phyloP scores from a whole-genome alignment of 2,329 filamentous ascomycete species.

The Trichoderma sp. region DNA sequence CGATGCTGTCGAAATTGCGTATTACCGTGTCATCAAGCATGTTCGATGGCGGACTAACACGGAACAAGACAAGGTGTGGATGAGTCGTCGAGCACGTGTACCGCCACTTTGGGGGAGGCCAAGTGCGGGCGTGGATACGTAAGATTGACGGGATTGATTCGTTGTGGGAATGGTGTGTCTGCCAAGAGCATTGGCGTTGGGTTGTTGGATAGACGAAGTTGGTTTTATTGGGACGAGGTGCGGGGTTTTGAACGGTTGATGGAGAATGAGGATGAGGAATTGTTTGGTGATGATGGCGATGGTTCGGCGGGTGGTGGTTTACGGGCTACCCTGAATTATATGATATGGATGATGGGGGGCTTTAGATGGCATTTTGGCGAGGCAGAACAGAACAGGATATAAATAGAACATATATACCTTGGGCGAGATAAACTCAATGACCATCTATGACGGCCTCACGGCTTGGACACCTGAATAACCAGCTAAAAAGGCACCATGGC shows the following conservation, averaged over 20 bases:
- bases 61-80: neutral
- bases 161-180: neutral
- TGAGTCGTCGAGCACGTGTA: conserved; percentile 5
- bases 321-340: neutral
- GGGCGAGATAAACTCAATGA: neutral
- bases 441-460: neutral
- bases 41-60: neutral
- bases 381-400: neutral
- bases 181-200: conserved; percentile 11
- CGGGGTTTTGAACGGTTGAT: neutral
- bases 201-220: neutral
- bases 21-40: neutral
- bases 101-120: conserved; percentile 1
- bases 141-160: conserved; percentile 5
- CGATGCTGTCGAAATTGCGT: neutral
- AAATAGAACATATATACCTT: neutral
- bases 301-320: neutral
- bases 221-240: neutral
- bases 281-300: neutral
- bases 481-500: neutral
- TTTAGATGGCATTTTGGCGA: neutral
- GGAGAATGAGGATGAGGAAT: neutral
- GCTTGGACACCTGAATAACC: neutral
- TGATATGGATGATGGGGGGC: neutral
- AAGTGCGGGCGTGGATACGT: conserved; percentile 12